Evolutionary conservation across 768 basidiomycete species (phyloP).

Genomic region (Phallus indusiatus): DNA sequence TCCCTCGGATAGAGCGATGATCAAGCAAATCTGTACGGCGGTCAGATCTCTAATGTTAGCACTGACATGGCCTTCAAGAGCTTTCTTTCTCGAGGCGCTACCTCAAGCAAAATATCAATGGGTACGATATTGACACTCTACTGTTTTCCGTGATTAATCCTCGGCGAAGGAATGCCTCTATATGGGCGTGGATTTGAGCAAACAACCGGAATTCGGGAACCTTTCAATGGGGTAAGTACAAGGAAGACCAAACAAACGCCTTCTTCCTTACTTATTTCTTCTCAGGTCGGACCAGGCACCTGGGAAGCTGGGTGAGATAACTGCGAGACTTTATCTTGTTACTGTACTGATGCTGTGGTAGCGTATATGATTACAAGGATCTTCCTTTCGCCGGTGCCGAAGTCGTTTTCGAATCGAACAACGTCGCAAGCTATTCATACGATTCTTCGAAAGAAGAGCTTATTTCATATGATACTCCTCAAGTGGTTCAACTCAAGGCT

Average conservation of each 20-base stretch:
- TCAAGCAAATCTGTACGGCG: conserved; percentile 63
- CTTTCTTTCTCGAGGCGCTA: conserved; percentile 54
- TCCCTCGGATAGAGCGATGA: conserved; percentile 30
- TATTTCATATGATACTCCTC: conserved; percentile 69
- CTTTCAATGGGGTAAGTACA: conserved; percentile 53
- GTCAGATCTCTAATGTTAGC: conserved; percentile 49
- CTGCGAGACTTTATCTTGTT: not conserved
- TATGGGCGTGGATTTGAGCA: conserved; percentile 74
- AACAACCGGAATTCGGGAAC: conserved; percentile 53
- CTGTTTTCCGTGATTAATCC: not conserved
- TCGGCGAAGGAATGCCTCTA: conserved; percentile 51
- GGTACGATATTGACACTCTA: conserved; percentile 27
- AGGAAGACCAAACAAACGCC: not conserved
- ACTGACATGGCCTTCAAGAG: conserved; percentile 58
- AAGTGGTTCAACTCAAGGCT: conserved; percentile 56
- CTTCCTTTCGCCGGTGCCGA: conserved; percentile 50
- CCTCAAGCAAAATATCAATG: conserved; percentile 54
- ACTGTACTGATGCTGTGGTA: not conserved
- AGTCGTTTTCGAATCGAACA: conserved; percentile 55
- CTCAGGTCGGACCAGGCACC: conserved; percentile 61
- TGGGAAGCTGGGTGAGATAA: conserved; percentile 40
- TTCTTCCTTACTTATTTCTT: not conserved
- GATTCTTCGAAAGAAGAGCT: conserved; percentile 56
- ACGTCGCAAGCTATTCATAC: conserved; percentile 74
- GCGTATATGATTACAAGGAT: conserved; percentile 63